Evolutionary conservation across 306 rosid genomes (phyloP), one percentile per base, ranked within the genome.

Genomic region (Oxytropis ochrocephala): DNA sequence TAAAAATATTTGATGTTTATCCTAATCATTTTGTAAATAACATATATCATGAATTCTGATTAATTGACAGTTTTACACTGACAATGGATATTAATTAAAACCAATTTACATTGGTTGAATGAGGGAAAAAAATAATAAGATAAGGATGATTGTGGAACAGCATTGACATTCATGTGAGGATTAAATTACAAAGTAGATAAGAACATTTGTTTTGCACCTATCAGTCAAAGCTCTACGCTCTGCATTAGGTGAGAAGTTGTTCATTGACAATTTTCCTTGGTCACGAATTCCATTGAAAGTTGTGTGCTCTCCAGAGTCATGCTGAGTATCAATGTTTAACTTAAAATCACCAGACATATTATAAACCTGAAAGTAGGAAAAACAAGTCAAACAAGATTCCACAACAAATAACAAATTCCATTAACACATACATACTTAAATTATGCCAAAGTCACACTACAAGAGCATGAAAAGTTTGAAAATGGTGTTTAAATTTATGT

Each of bases 201-300:
- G 59, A 73, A 62, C 4, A 80, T 42, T 42, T 41, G 27, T 32
- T 57, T 43, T 41, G 8, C 60, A 89, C 96, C 91, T 85, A 73
- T 87, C 90, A 64, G 46, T 78, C 80, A 83, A 59, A 78, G 83
- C 66, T 83, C 88, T 85, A 53, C 87, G 91, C 44, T 80, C 96
- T 3, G 85, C 77, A 32, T 80, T 82, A 4, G 81, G 73, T 11
- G 65, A 24, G 7, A 64, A 73, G 56, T 76, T 82, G 67, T 57
- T 65, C 30, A 79, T 74, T 42, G 86, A 71, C 36, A 49, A 49
- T 14, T 67, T 79, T 60, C 78, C 89, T 59, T 80, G 82, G 27
- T 78, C 77, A 16, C 6, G 78, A 79, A 72, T 68, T 60, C 79
- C 79, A 11, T 62, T 66, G 30, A 65, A 78, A 72, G 43, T 8